Percentiles rank a stretch among this genome's conserved stretches.
phyloP scores from a whole-genome alignment of 2,329 filamentous ascomycete genomes.

The Fonsecaea pugnacius region DNA sequence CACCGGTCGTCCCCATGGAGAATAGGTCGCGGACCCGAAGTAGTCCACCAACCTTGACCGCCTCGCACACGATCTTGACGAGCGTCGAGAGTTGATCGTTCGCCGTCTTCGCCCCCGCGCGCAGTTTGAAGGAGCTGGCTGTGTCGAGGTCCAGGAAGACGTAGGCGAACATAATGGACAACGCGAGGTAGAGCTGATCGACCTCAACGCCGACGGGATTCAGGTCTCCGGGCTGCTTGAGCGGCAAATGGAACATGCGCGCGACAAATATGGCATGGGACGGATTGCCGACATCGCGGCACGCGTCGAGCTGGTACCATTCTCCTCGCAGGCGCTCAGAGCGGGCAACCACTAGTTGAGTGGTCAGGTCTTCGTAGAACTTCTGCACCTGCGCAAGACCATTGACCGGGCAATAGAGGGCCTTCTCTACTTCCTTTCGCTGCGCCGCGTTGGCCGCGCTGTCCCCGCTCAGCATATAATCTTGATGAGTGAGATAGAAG shows the following conservation, averaged over 20 bases:
- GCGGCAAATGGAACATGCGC: slow-evolving; percentile 39
- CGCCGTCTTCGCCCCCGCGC: slow-evolving; percentile 32
- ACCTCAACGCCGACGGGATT: slow-evolving; percentile 35
- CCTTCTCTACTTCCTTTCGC: slow-evolving; percentile 46
- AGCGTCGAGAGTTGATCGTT: slow-evolving; percentile 34
- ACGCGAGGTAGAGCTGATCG: slow-evolving; percentile 38
- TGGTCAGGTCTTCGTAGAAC: slow-evolving; percentile 56
- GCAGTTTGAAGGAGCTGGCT: slow-evolving; percentile 37
- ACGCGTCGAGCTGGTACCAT: slow-evolving; percentile 42
- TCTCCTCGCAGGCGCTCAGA: slow-evolving; percentile 40
- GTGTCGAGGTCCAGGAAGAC: slow-evolving; percentile 41
- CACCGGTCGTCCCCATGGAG: slow-evolving; percentile 30
- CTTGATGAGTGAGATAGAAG: slow-evolving; percentile 45
- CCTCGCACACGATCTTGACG: slow-evolving; percentile 35
- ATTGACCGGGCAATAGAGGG: slow-evolving; percentile 49
- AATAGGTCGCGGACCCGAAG: slow-evolving; percentile 42
- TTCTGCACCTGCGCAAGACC: slow-evolving; percentile 52
- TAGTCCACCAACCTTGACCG: slow-evolving; percentile 43
- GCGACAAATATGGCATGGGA: slow-evolving; percentile 41
- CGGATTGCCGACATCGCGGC: slow-evolving; percentile 40
- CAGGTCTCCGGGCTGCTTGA: slow-evolving; percentile 35
- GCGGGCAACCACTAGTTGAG: slow-evolving; percentile 40
- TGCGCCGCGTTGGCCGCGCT: slow-evolving; percentile 48
- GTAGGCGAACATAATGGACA: slow-evolving; percentile 40
- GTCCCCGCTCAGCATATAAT: slow-evolving; percentile 57